Conservation (phyloP, 331 rosid species). For the Pyrus hybrid region DNA sequence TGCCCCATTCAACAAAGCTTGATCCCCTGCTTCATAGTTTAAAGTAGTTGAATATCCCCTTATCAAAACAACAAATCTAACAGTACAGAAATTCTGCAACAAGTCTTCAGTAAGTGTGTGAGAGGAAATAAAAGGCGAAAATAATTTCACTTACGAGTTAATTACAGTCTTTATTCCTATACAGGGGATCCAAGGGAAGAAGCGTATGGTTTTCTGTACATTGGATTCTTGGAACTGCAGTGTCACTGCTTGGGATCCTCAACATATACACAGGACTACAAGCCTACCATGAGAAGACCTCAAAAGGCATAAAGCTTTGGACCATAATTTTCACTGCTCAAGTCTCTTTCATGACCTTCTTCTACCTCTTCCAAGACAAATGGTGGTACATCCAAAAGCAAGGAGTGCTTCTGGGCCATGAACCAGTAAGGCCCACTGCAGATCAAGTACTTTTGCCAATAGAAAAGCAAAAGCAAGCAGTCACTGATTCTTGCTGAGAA, state of each 20-base stretch:
- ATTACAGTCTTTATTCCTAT: too few species aligned
- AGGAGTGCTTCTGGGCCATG: slow-evolving; percentile 45
- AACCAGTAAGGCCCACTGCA: slow-evolving; percentile 8
- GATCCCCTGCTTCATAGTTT: background rate
- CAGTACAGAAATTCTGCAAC: too few species aligned
- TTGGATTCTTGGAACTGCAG: slow-evolving; percentile 67
- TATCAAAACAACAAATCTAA: too few species aligned
- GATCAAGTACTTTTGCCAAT: slow-evolving; percentile 17
- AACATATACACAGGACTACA: slow-evolving; percentile 65
- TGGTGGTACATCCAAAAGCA: slow-evolving; percentile 62
- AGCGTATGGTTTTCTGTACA: slow-evolving; percentile 63
- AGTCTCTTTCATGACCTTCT: slow-evolving; percentile 40
- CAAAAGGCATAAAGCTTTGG: slow-evolving; percentile 56
- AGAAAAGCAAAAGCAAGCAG: slow-evolving; percentile 34
- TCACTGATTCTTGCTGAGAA: slow-evolving; percentile 40
- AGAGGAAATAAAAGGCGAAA: background rate
- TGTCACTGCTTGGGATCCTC: slow-evolving; percentile 55
- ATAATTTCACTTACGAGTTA: background rate
- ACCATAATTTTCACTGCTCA: slow-evolving; percentile 56
- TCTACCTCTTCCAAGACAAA: slow-evolving; percentile 89
- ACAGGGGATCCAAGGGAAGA: slow-evolving; percentile 71
- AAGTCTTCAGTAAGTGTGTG: background rate
- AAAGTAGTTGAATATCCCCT: background rate
- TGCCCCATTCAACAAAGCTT: background rate
- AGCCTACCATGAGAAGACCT: slow-evolving; percentile 70